phyloP scores from a whole-genome alignment of 257 asterid species.

The Thymus mandschuricus region DNA sequence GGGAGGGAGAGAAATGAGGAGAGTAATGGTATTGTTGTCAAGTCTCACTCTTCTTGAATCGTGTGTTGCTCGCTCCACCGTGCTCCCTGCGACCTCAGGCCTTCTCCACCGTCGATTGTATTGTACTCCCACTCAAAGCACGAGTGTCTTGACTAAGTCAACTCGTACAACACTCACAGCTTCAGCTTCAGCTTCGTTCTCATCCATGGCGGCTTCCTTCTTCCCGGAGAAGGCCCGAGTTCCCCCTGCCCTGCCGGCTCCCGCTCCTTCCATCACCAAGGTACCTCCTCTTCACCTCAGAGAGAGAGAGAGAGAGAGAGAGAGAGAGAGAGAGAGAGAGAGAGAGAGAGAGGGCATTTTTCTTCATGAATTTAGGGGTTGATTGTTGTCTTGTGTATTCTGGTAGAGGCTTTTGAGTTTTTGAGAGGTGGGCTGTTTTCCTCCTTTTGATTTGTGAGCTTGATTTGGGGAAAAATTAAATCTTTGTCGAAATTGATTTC shows the following conservation, averaged over 20 bases:
- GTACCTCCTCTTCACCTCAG: constrained; percentile 26
- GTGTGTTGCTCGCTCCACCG: constrained; percentile 39
- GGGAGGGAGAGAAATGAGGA: constrained; percentile 32
- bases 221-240: constrained; percentile 74
- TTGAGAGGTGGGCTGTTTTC: constrained; percentile 4
- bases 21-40: constrained; percentile 29
- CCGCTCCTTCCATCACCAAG: constrained; percentile 70
- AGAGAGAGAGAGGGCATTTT: not conserved
- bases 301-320: not conserved
- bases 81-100: constrained; percentile 31
- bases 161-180: constrained; percentile 35
- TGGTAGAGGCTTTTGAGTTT: constrained; percentile 12
- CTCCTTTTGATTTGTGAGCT: not conserved
- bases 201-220: constrained; percentile 70
- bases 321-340: not conserved
- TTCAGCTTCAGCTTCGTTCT: constrained; percentile 41
- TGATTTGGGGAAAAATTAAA: not conserved
- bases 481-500: not conserved
- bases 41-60: constrained; percentile 40
- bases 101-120: constrained; percentile 37
- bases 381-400: constrained; percentile 9
- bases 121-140: constrained; percentile 26
- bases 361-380: constrained; percentile 14
- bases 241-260: constrained; percentile 60
- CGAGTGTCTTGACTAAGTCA: constrained; percentile 23